Conservation (phyloP, 148 eudicot genomes). For the Amaranthus cruentus region DNA sequence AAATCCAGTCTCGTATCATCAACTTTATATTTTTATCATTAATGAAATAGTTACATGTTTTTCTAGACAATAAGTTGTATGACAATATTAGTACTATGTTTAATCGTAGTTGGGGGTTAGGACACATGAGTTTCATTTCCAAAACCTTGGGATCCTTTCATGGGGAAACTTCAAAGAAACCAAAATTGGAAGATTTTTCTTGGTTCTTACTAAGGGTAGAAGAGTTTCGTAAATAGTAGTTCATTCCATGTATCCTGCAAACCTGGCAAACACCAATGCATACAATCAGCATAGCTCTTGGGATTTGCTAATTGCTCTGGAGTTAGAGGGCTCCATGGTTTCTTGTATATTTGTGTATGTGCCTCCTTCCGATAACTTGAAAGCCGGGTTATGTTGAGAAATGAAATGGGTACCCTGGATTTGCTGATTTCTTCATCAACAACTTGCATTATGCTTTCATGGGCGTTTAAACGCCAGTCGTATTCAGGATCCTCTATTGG, state of each 20-base stretch:
- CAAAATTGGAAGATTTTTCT: not conserved
- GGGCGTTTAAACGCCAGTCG: constrained; percentile 64
- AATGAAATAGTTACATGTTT: too few relatives aligned
- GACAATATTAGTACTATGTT: too few relatives aligned
- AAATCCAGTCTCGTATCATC: too few relatives aligned
- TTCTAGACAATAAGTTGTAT: too few relatives aligned
- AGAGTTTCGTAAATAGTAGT: constrained; percentile 76
- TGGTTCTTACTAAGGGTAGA: constrained; percentile 46
- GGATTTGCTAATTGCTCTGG: constrained; percentile 80
- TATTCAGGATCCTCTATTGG: constrained; percentile 62
- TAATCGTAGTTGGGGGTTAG: too few relatives aligned
- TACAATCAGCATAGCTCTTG: constrained; percentile 76
- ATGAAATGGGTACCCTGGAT: constrained; percentile 57
- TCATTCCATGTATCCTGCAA: constrained; percentile 97
- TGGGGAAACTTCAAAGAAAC: not conserved
- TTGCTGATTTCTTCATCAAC: constrained; percentile 59
- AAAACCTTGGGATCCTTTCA: constrained; percentile 7
- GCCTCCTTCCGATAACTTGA: constrained; percentile 83
- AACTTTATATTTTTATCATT: too few relatives aligned
- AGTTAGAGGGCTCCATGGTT: constrained; percentile 76
- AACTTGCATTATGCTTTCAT: constrained; percentile 68
- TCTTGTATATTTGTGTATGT: constrained; percentile 88
- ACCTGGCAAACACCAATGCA: constrained; percentile 94
- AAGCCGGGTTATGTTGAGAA: constrained; percentile 82
- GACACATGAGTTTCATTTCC: not conserved